These are phyloP conservation scores for Tetrapisispora phaffii DNA, from an alignment of 805 yeast genomes.

Conservation along the genomic window DNA sequence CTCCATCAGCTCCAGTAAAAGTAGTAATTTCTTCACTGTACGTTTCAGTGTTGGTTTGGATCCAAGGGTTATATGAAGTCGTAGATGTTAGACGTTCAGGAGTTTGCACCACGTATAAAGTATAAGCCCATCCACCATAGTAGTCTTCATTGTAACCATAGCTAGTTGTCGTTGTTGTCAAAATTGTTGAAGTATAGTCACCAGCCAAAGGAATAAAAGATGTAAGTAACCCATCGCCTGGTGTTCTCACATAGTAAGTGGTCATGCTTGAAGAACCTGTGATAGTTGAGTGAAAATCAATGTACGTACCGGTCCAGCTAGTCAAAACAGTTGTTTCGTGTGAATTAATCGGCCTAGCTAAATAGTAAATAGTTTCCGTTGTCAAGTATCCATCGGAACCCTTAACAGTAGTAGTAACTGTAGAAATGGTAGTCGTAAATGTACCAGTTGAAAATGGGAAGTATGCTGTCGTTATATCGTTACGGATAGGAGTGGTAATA, in stretches of 20 bases:
- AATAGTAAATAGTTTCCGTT: neutral
- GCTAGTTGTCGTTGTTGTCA: neutral
- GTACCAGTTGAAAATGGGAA: constrained; percentile 1
- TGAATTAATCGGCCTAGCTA: neutral
- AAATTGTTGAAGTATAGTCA: neutral
- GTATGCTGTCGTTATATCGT: neutral
- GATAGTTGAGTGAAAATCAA: neutral
- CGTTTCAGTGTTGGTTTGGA: too few relatives aligned
- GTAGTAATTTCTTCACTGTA: neutral
- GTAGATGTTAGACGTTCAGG: neutral
- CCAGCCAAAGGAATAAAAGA: neutral
- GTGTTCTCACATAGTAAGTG: neutral
- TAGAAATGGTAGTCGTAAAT: neutral
- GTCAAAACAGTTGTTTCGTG: neutral
- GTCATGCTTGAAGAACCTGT: neutral
- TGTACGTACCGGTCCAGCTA: neutral
- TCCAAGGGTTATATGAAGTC: neutral
- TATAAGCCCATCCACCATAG: neutral
- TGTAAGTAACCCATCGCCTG: neutral
- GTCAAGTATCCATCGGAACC: neutral
- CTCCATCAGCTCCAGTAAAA: neutral
- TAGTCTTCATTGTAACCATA: neutral
- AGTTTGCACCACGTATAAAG: neutral
- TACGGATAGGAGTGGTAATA: neutral
- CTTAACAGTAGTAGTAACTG: neutral